phyloP scores from a whole-genome alignment of 768 basidiomycete species.

The Jaapia argillacea region DNA sequence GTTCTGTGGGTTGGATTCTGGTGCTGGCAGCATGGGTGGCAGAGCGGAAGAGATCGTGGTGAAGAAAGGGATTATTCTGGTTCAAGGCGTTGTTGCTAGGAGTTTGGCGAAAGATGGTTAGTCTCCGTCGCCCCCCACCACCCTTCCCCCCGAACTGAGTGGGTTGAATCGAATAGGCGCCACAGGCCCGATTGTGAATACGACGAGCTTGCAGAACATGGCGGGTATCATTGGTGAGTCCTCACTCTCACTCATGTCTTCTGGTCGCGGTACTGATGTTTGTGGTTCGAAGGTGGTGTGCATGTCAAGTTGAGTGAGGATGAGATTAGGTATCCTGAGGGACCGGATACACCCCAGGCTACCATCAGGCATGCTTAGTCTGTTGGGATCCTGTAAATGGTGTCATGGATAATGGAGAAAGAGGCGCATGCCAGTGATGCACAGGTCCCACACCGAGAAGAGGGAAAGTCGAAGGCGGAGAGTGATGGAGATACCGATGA shows the following conservation, averaged over 20 bases:
- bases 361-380: slow-evolving; percentile 28
- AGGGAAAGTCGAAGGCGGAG: no score
- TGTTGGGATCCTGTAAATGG: no score
- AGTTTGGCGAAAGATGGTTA: slow-evolving; percentile 13
- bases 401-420: no score
- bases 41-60: slow-evolving; percentile 26
- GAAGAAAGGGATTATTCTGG: slow-evolving; percentile 24
- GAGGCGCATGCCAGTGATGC: no score
- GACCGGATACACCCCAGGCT: slow-evolving; percentile 30
- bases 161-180: slow-evolving; percentile 2
- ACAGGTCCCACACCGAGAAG: no score
- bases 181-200: slow-evolving; percentile 28
- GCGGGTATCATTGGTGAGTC: slow-evolving; percentile 22
- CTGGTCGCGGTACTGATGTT: background rate
- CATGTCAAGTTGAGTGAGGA: slow-evolving; percentile 35
- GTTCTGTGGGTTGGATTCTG: background rate
- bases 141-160: background rate
- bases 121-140: background rate
- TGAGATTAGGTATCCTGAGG: slow-evolving; percentile 36
- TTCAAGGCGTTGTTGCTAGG: slow-evolving; percentile 27
- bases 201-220: slow-evolving; percentile 23
- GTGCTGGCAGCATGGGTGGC: background rate
- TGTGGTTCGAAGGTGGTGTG: slow-evolving; percentile 11
- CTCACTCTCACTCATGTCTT: background rate
- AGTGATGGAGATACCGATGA: no score